These are phyloP conservation scores for Chamaenerion angustifolium DNA, from an alignment of 345 rosid genomes.

Conservation along the genomic window DNA sequence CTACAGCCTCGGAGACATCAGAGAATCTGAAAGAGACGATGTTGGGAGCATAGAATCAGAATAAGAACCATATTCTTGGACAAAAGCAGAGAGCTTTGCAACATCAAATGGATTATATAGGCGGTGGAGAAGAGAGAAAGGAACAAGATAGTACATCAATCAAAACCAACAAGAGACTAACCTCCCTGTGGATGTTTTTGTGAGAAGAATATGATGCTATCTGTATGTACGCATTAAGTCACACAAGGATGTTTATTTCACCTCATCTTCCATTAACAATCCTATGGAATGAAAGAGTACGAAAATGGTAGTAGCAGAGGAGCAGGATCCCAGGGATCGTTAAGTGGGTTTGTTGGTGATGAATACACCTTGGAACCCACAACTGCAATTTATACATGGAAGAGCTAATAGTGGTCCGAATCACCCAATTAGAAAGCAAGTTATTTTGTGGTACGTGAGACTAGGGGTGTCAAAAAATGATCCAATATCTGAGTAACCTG, in stretches of 20 bases:
- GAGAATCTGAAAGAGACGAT: slow-evolving; percentile 16
- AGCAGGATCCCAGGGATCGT: slow-evolving; percentile 5
- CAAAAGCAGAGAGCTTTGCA: background rate
- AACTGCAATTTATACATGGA: background rate
- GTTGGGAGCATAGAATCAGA: slow-evolving; percentile 3
- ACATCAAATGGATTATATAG: too few relatives aligned
- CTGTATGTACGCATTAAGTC: background rate
- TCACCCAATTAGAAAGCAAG: too few relatives aligned
- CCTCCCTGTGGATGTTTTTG: background rate
- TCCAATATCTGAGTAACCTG: too few relatives aligned
- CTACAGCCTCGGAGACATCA: slow-evolving; percentile 5
- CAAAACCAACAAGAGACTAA: background rate
- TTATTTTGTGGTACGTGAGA: too few relatives aligned
- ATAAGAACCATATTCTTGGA: slow-evolving; percentile 32
- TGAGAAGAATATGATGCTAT: slow-evolving; percentile 7
- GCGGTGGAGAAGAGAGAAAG: too few relatives aligned
- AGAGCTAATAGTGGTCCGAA: too few relatives aligned
- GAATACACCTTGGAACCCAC: slow-evolving; percentile 34
- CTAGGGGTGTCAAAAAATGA: too few relatives aligned
- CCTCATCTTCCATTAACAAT: background rate
- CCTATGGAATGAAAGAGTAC: too few relatives aligned
- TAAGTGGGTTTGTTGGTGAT: slow-evolving; percentile 11
- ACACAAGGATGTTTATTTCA: background rate
- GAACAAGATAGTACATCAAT: background rate
- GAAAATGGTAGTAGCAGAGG: slow-evolving; percentile 9